Evolutionary conservation across 768 basidiomycete species (phyloP), one percentile per base, ranked within the genome.

Genomic region (Chalciporus sphaerocephalus): DNA sequence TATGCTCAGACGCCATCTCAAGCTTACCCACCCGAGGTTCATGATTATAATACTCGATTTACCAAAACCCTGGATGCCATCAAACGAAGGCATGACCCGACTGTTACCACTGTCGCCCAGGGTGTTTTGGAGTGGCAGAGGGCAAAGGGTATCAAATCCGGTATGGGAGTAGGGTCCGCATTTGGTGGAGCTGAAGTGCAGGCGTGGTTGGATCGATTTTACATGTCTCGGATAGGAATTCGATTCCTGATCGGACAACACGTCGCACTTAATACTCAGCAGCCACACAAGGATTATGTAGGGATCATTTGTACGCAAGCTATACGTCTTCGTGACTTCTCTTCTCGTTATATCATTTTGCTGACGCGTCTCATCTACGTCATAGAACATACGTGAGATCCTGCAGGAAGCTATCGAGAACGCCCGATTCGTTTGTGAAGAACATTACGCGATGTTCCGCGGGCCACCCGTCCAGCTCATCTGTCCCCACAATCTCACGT

Each of bases 331-430:
- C n/a, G 13, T 32, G 38, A 6, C 28, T 21, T 42, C 17, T 32
- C 7, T n/a, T 30, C 39, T 35, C 6, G 8, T 36, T 40, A 11
- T 46, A 22, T 43, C 40, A 51, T 12, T 18, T 2, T 42, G 28
- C n/a, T n/a, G n/a, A n/a, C n/a, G 15, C 28, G 13, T 6, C 10
- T 9, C 30, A 13, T 32, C 9, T 28, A 41, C 45, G 23, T n/a
- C 40, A 27, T 57, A 89, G 81, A 97, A 93, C 64, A 85, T 99
- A 0, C 92, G 93, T 57, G 93, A 98, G 60, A 96, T 97, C 52
- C 85, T 95, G n/a, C 87, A 91, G 59, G 96, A 99, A 73, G 90
- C 95, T 0, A 97, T 98, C 56, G 95, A 99, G 66, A 98, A 99
- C 65, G 93, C 96, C 6, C 82, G 87, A 4, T 35, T 30, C 21